Evolutionary conservation across 2,329 filamentous ascomycete genomes (phyloP), one percentile per base, ranked within the genome.

Genomic region (Pseudocercospora musae): DNA sequence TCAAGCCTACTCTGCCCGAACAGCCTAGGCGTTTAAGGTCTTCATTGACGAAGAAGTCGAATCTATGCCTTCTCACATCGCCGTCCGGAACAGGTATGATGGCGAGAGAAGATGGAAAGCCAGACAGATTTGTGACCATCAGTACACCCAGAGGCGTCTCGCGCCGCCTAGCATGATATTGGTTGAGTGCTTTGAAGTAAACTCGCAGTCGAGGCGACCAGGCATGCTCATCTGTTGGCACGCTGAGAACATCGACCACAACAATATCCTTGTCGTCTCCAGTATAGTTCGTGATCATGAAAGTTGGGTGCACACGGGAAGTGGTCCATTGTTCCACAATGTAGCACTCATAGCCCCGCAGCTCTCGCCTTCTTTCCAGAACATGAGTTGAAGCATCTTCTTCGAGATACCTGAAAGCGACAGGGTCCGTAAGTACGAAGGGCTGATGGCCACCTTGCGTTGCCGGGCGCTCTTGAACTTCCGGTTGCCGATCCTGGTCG

Each of bases 301-400:
- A 90, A 15, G 94, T 97, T 0, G 94, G 94, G 65, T 96, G 92
- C 60, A 87, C 85, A 57, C 95, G 87, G 11, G 94, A 97, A 77
- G 93, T 97, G 5, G 92, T 92, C 95, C 95, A 99, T 81, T 99
- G 95, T 76, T 98, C 95, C 67, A 98, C 92, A 15, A 98, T 79
- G 76, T 98, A 98, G 65, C 94, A 82, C 76, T 98, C 93, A 77
- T 97, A 98, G 68, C 94, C 94, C 64, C 85, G 80, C 5, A 99
- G 83, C 55, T 84, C 80, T 55, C 84, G 82, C 59, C 87, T 86
- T 58, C 89, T 88, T 69, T 93, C 86, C 66, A 96, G 81, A 7
- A 96, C 87, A 2, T 82, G 83, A 3, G 92, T 92, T 4, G 85
- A 86, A 1, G 87, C 81, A 67, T 98, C 95, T 73, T 96, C 90